Base-by-base conservation (phyloP, 208 protist species). In the Crithidia acanthocephali region DNA sequence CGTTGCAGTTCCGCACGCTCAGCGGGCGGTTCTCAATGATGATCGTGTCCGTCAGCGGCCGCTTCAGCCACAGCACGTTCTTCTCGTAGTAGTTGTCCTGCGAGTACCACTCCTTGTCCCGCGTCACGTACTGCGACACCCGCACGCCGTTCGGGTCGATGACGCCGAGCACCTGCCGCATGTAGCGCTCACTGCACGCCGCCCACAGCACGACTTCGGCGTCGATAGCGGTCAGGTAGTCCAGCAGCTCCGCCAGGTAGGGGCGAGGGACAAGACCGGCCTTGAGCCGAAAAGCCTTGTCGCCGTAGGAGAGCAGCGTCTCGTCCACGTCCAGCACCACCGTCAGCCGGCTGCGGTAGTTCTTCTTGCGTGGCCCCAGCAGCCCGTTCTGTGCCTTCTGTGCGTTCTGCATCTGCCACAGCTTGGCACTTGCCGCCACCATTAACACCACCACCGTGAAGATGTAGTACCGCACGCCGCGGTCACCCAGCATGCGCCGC, bases 181-280 rank as follows among this genome's bases (percentile, higher is more conserved):
- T 96, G 78, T 96, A 96, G 27, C 92, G 86, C 35, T 94, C 89
- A 57, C 84, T 94, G 63, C 85, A 93, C 33, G 87, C 88, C 27
- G 87, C 85, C 88, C 92, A 96, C 60, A 96, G 74, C n/a, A 96
- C 79, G 69, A 96, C 92, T 79, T 96, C 89, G 18, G 92, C 92
- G 52, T 95, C 90, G 60, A 96, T 95, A 6, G 74, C 80, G 5
- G 77, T 79, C 27, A 96, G 85, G 81, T 93, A 96, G 74, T 96
- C 92, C 7, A 96, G 79, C 58, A 96, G 78, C 75, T 95, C 92
- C 4, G 88, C 92, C 6, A 95, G 69, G 73, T 96, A 90, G 16
- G 92, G 92, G 11, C 92, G 79, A 7, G 86, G 71, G 20, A 96
- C 85, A 28, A 96, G 70, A 11, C 89, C 89, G 8, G 92, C 92